Base-by-base conservation (phyloP, 108 stramenopile genomes). In the Licmophora abbreviata region DNA sequence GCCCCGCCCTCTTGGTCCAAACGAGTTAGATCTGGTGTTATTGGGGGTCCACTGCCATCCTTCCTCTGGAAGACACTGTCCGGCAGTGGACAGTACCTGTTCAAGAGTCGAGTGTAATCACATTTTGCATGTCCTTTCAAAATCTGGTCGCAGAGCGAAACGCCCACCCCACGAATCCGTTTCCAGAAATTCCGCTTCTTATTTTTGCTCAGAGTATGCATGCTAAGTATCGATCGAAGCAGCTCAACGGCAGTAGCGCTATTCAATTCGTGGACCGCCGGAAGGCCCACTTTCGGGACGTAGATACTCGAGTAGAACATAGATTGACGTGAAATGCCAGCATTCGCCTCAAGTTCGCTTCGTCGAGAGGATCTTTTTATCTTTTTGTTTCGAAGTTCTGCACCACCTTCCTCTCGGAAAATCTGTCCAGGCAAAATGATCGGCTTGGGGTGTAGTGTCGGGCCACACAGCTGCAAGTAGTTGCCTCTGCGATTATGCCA, bases 391-490 rank as follows among this genome's bases (percentile, higher is more conserved):
- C 58, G 38, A 5, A 40, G 20, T 18, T 40, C 38, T 15, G 38
- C 15, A 15, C 18, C 1, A 18, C 18, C 10, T 11, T 12, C 34
- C 12, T 35, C 34, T 40, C 20, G 2, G 18, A 15, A 5, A 40
- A 40, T 15, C 20, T 40, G 2, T 40, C 5, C 20, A 1, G 2
- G 15, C 38, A 18, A 5, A 40, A 18, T 15, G 3, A 40, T 18
- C 38, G 3, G 38, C 3, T 4, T 15, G 20, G 20, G 38, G 15
- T 40, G 28, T 46, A 84, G 29, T 29, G 79, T 77, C 46, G 80
- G 81, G 10, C 82, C 79, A 48, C 81, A 82, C 21, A 84, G 18
- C 28, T 75, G 71, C 27, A 78, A 65, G 34, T 74, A 88, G 48
- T 84, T 84, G 8, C 64, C 66, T 5, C 2, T 33, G 42, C 20